phyloP scores from a whole-genome alignment of 1,139 yeast genomes.

The Hansenula sp. region DNA sequence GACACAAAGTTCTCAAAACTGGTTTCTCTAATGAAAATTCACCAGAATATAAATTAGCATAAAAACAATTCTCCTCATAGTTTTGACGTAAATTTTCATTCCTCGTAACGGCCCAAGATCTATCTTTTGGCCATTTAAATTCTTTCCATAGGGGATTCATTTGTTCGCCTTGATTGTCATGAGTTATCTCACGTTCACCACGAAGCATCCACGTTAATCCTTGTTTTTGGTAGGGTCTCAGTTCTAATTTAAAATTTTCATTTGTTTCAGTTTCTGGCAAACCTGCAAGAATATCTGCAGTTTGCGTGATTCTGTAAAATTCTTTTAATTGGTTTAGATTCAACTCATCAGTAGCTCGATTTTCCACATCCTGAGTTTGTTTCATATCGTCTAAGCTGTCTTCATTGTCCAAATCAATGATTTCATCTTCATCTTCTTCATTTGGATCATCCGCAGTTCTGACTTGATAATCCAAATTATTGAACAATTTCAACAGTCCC shows the following conservation, averaged over 20 bases:
- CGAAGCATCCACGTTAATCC: slow-evolving; percentile 83
- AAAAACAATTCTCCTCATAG: slow-evolving; percentile 42
- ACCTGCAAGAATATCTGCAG: slow-evolving; percentile 35
- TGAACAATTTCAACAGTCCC: slow-evolving; percentile 56
- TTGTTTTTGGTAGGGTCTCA: slow-evolving; percentile 73
- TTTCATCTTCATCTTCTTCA: slow-evolving; percentile 25
- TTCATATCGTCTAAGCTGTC: background rate
- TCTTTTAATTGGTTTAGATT: slow-evolving; percentile 71
- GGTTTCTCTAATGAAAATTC: slow-evolving; percentile 73
- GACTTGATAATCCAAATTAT: slow-evolving; percentile 35
- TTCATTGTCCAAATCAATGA: slow-evolving; percentile 25
- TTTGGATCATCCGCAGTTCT: slow-evolving; percentile 15
- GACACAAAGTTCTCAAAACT: slow-evolving; percentile 46
- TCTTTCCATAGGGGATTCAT: slow-evolving; percentile 88
- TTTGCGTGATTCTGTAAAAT: slow-evolving; percentile 67
- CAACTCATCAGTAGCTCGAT: slow-evolving; percentile 33
- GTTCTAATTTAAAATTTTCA: slow-evolving; percentile 47
- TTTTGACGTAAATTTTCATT: slow-evolving; percentile 12
- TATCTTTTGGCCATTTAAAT: slow-evolving; percentile 66
- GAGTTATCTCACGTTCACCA: slow-evolving; percentile 48
- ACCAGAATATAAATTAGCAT: slow-evolving; percentile 81
- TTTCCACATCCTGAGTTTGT: slow-evolving; percentile 1
- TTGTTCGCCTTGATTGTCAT: slow-evolving; percentile 39
- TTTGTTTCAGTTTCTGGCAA: slow-evolving; percentile 65
- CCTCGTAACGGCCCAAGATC: slow-evolving; percentile 30